Conservation (phyloP, 306 rosid genomes). For the Prunus mira region DNA sequence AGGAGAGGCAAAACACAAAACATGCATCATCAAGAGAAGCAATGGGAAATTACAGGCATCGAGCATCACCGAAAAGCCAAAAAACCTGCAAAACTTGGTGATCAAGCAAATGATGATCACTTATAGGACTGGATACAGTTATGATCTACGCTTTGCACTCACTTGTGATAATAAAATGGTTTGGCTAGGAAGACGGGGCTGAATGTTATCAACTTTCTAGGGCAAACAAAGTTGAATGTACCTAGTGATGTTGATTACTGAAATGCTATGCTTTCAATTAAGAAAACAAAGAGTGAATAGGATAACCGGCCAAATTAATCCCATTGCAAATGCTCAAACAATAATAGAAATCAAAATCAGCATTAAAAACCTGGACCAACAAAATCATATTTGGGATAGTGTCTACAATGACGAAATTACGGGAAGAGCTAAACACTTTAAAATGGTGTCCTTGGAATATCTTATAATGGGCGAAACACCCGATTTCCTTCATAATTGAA, state of each 20-base stretch:
- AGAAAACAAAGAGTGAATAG: no score
- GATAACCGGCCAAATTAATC: neutral
- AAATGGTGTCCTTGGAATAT: neutral
- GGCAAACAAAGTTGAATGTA: neutral
- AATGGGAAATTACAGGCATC: neutral
- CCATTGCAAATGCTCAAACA: neutral
- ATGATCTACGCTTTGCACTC: neutral
- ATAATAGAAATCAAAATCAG: neutral
- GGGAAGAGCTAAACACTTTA: neutral
- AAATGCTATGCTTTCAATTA: neutral
- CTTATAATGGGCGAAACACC: neutral
- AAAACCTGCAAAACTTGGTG: neutral
- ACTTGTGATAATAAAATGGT: neutral
- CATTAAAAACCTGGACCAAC: neutral
- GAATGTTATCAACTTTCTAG: neutral
- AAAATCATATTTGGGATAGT: neutral
- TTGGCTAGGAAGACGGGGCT: no score
- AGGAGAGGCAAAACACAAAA: no score
- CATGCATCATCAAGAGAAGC: no score
- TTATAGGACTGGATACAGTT: no score
- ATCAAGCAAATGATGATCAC: neutral
- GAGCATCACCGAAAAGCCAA: neutral
- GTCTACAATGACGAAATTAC: neutral
- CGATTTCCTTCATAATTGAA: neutral
- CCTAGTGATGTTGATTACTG: neutral